Evolutionary conservation across 2,329 filamentous ascomycete genomes (phyloP).

Genomic region (Tricladium varicosporioides): DNA sequence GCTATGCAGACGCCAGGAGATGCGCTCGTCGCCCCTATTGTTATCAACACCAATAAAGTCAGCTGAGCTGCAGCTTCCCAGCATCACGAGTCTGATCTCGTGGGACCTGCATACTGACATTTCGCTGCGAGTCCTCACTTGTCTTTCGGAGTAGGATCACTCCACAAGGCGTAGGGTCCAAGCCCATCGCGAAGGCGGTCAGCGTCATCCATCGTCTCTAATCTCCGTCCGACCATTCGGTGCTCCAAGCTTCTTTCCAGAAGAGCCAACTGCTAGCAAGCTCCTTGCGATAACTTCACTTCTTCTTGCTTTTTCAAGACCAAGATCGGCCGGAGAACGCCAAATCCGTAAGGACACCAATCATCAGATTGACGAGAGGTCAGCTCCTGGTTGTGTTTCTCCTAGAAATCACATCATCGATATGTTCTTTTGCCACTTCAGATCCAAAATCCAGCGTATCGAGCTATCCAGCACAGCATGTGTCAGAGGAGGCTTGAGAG

Average conservation of each 20-base stretch:
- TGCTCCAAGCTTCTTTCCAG: slow-evolving; percentile 5
- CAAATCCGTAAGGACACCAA: background rate
- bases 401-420: background rate
- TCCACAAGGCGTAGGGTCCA: slow-evolving; percentile 6
- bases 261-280: background rate
- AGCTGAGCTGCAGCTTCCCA: slow-evolving; percentile 6
- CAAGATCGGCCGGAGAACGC: background rate
- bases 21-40: background rate
- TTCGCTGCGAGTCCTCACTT: background rate
- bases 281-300: background rate
- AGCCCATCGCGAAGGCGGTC: background rate
- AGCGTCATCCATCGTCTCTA: background rate
- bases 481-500: slow-evolving; percentile 21
- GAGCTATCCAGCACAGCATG: slow-evolving; percentile 10
- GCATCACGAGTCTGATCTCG: slow-evolving; percentile 1
- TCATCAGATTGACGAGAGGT: background rate
- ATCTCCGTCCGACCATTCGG: slow-evolving; percentile 6
- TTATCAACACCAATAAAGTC: background rate
- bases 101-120: slow-evolving; percentile 5
- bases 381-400: no score
- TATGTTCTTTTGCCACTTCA: background rate
- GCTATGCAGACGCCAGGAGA: background rate
- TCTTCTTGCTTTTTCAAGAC: background rate
- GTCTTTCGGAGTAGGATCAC: background rate
- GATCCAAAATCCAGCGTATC: background rate